Evolutionary conservation across 2,329 filamentous ascomycete genomes (phyloP).

Genomic region (Acephala macrosclerotiorum): DNA sequence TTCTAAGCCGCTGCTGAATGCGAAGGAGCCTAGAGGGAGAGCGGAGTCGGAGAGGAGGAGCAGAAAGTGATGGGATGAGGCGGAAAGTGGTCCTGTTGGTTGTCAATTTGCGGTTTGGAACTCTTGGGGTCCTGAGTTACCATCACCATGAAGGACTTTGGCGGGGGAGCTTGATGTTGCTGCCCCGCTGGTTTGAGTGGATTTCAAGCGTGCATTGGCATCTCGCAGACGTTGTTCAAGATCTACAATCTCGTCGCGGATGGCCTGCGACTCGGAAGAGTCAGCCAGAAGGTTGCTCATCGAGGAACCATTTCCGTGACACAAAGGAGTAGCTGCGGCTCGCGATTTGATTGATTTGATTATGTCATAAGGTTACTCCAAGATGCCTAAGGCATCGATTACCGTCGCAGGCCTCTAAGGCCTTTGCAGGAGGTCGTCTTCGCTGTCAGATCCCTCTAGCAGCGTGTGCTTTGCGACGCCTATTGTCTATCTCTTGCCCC

Average conservation of each 20-base stretch:
- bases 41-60: conserved; percentile 83
- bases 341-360: too few species aligned
- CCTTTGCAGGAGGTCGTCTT: too few species aligned
- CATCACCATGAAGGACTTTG: conserved; percentile 29
- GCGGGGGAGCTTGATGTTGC: conserved; percentile 35
- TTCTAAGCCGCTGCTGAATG: conserved; percentile 83
- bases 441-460: too few species aligned
- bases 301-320: conserved; percentile 27
- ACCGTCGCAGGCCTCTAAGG: too few species aligned
- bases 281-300: conserved; percentile 35
- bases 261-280: conserved; percentile 43
- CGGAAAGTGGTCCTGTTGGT: conserved; percentile 31
- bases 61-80: conserved; percentile 64
- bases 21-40: conserved; percentile 84
- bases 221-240: conserved; percentile 57
- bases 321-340: neutral
- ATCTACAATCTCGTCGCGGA: conserved; percentile 61
- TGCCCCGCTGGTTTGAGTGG: conserved; percentile 24
- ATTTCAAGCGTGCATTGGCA: conserved; percentile 53
- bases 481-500: too few species aligned
- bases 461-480: too few species aligned
- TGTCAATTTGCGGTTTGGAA: conserved; percentile 17
- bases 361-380: too few species aligned
- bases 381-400: too few species aligned
- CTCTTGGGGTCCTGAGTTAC: conserved; percentile 20